Evolutionary conservation across 768 basidiomycete genomes (phyloP).

Genomic region (Hebeloma cylindrosporum): DNA sequence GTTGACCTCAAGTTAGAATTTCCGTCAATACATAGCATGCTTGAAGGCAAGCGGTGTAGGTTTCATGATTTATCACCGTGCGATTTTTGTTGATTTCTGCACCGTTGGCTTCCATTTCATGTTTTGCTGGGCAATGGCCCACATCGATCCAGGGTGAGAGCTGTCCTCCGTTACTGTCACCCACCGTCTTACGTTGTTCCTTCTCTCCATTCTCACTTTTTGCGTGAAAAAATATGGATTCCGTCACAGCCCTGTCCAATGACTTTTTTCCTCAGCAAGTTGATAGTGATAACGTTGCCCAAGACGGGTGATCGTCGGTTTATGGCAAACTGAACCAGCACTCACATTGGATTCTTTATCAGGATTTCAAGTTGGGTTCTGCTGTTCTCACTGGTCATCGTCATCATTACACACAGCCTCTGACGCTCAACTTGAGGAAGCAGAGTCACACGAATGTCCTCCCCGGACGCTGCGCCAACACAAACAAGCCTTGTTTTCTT

Average conservation of each 20-base stretch:
- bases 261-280: neutral
- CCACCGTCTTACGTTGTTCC: conserved; percentile 13
- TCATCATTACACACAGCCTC: conserved; percentile 12
- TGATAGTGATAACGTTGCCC: too few relatives aligned
- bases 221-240: conserved; percentile 13
- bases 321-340: conserved; percentile 7
- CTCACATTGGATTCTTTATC: conserved; percentile 8
- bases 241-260: neutral
- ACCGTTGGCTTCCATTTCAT: conserved; percentile 12
- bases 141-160: too few relatives aligned
- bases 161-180: conserved; percentile 12
- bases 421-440: conserved; percentile 5
- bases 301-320: too few relatives aligned
- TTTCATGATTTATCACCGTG: conserved; percentile 19
- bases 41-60: conserved; percentile 6
- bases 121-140: too few relatives aligned
- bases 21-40: conserved; percentile 7
- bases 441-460: conserved; percentile 8
- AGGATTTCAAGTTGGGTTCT: conserved; percentile 15
- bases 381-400: conserved; percentile 8
- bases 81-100: conserved; percentile 11
- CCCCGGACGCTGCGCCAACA: conserved; percentile 15
- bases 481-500: conserved; percentile 12
- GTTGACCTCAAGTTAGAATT: too few relatives aligned
- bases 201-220: conserved; percentile 3